Percentiles rank a stretch among this genome's conserved stretches.
These are phyloP conservation scores for Cephaloascus albidus DNA, from an alignment of 805 yeast species.

Conservation along the genomic window DNA sequence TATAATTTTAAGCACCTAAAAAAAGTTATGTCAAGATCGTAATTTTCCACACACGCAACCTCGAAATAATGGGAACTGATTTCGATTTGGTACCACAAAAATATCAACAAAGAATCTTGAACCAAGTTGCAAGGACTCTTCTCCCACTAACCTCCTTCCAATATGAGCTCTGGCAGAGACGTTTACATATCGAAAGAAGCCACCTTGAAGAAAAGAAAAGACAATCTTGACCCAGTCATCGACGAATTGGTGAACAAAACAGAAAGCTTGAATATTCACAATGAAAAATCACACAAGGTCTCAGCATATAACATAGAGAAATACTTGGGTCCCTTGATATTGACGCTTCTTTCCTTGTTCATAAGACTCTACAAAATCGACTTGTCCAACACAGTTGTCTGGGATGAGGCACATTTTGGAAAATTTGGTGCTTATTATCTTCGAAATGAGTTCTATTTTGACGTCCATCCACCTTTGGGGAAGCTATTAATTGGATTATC, in stretches of 20 bases:
- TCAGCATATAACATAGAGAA: conserved; percentile 1
- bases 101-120: too few relatives aligned
- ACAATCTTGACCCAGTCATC: neutral
- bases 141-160: too few relatives aligned
- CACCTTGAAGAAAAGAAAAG: neutral
- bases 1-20: too few relatives aligned
- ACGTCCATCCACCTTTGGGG: conserved; percentile 84
- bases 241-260: conserved; percentile 10
- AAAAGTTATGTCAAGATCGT: too few relatives aligned
- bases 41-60: too few relatives aligned
- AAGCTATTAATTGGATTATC: conserved; percentile 73
- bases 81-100: too few relatives aligned
- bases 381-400: conserved; percentile 50
- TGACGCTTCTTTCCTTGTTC: conserved; percentile 31
- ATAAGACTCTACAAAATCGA: conserved; percentile 55
- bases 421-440: conserved; percentile 77
- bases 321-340: conserved; percentile 7
- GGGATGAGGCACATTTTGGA: conserved; percentile 92
- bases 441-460: conserved; percentile 73
- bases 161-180: too few relatives aligned
- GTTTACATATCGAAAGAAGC: too few relatives aligned
- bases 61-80: too few relatives aligned
- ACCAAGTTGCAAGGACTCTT: too few relatives aligned
- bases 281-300: conserved; percentile 1
- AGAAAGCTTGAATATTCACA: conserved; percentile 6